Percentiles rank a stretch among this genome's conserved stretches.
phyloP scores from a whole-genome alignment of 2,329 filamentous ascomycete genomes.

The Ophiocordyceps sinensis region DNA sequence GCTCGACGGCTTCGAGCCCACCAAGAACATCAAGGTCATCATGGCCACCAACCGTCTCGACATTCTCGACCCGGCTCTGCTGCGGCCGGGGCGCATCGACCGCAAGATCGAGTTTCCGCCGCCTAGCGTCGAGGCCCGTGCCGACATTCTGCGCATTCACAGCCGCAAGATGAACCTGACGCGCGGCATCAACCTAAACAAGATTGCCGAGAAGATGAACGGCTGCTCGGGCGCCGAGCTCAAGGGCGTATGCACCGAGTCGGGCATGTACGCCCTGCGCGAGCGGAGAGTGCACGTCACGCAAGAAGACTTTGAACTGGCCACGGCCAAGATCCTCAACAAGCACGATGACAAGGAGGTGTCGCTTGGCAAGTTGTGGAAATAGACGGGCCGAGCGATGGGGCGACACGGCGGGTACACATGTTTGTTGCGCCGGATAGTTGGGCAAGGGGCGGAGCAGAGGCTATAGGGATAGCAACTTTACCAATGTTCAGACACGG shows the following conservation, averaged over 20 bases:
- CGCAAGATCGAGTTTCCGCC: conserved; percentile 98
- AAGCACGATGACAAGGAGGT: conserved; percentile 99
- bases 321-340: conserved; percentile 97
- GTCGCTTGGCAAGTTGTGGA: conserved; percentile 70
- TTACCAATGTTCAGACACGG: no score
- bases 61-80: conserved; percentile 85
- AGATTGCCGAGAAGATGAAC: conserved; percentile 99
- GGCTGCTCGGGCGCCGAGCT: conserved; percentile 94
- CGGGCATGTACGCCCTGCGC: conserved; percentile 93
- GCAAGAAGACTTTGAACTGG: conserved; percentile 96
- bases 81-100: conserved; percentile 95
- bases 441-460: background rate
- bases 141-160: conserved; percentile 95
- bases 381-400: conserved; percentile 13
- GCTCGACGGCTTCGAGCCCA: conserved; percentile 95
- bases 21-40: conserved; percentile 99
- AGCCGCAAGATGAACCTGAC: conserved; percentile 98
- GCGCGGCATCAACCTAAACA: conserved; percentile 89
- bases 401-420: background rate
- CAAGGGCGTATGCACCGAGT: conserved; percentile 97
- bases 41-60: conserved; percentile 99
- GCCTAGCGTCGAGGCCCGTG: conserved; percentile 87
- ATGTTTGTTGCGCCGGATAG: background rate
- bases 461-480: no score
- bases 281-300: conserved; percentile 96